Evolutionary conservation across 352 stramenopile genomes (phyloP), one percentile per base, ranked within the genome.

Genomic region (Lagenidium sp.): DNA sequence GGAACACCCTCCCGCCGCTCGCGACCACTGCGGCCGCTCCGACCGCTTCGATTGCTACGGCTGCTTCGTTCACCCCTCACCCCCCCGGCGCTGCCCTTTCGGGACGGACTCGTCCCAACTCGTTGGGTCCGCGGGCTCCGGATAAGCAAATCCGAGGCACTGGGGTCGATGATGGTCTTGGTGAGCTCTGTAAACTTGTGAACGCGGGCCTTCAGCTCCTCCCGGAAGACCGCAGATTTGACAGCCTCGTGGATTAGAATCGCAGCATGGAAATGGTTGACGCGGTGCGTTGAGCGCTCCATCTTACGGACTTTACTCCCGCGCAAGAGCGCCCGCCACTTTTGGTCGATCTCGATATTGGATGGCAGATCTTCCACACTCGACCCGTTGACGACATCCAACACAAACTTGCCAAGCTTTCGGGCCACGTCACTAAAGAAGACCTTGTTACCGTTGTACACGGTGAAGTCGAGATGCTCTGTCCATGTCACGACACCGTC

Each of bases 361-460:
- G 50, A 55, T 2, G 72, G 61, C 20, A 85, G 47, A 23, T 79
- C 68, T 13, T 54, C 46, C 4, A 78, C 65, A 4, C 35, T 36
- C 3, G 47, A 43, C n/a, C 71, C 61, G 29, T 76, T 82, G 18
- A 74, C 65, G 15, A 77, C 56, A 25, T 80, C 68, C 36, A 81
- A 40, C n/a, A 77, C 70, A 23, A 75, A 77, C 46, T 81, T 83
- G 50, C 62, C 67, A 30, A 83, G 65, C 38, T 68, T 73, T 19
- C 70, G 53, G 4, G 60, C 60, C 1, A 79, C 63, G 25, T 79
- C 70, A 42, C 60, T 67, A 41, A 79, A 81, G 60, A 77, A 81
- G 18, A 83, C 60, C 16, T 63, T 60, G 50, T 83, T 81, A 23
- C 53, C 55, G 2, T 57, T 63, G 56, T 75, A 83, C 20, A 83